Evolutionary conservation across 345 rosid genomes (phyloP).

Genomic region (Corchorus capsularis): DNA sequence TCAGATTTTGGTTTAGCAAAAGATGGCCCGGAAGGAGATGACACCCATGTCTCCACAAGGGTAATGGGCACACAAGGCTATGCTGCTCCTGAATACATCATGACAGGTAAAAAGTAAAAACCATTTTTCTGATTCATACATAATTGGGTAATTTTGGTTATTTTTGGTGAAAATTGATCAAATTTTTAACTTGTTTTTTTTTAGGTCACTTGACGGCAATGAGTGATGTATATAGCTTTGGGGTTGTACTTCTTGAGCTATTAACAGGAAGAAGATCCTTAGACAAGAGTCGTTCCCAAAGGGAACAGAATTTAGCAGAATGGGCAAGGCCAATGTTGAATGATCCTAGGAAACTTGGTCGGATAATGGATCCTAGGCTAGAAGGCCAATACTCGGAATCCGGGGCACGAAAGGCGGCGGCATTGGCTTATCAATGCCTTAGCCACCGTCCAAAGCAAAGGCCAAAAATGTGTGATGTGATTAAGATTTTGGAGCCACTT

Average conservation of each 20-base stretch:
- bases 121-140: not conserved
- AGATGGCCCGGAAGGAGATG: constrained; percentile 96
- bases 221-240: constrained; percentile 77
- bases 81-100: constrained; percentile 91
- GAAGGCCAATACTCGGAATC: constrained; percentile 88
- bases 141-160: not conserved
- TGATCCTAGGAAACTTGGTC: constrained; percentile 57
- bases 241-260: constrained; percentile 66
- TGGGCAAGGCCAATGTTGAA: constrained; percentile 77
- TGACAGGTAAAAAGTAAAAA: constrained; percentile 62
- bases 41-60: constrained; percentile 86
- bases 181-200: not conserved
- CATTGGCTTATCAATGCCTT: constrained; percentile 77
- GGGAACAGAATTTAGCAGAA: constrained; percentile 64
- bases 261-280: constrained; percentile 61
- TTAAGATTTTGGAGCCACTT: constrained; percentile 63
- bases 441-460: constrained; percentile 79
- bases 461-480: constrained; percentile 65
- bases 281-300: constrained; percentile 54
- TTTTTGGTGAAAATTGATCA: not conserved
- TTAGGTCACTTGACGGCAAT: constrained; percentile 71
- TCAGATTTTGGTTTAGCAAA: constrained; percentile 92
- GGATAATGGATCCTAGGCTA: constrained; percentile 87
- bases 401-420: constrained; percentile 77
- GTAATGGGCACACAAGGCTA: constrained; percentile 98